phyloP scores from a whole-genome alignment of 495 filamentous ascomycete genomes.

The Hyaloscypha bicolor region DNA sequence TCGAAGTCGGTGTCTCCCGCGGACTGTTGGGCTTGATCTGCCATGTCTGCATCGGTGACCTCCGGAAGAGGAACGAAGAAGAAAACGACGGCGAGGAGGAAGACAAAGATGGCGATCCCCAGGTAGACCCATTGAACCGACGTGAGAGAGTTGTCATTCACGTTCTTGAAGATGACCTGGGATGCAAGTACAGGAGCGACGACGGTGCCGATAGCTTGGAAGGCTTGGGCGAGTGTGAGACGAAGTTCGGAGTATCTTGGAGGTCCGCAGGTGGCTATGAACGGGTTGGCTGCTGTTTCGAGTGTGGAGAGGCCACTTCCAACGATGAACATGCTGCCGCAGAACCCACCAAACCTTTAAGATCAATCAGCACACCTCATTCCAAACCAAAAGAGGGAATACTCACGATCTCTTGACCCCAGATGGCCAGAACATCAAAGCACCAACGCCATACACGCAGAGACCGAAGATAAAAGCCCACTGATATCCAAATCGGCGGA shows the following conservation, averaged over 20 bases:
- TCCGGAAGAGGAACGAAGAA: constrained; percentile 67
- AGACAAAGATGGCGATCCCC: constrained; percentile 72
- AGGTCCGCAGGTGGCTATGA: constrained; percentile 60
- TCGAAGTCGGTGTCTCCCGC: constrained; percentile 38
- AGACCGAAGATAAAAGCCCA: constrained; percentile 63
- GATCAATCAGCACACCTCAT: neutral
- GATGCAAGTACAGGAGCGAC: constrained; percentile 68
- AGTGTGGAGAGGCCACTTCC: constrained; percentile 70
- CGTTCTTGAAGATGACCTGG: constrained; percentile 66
- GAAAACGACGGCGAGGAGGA: constrained; percentile 64
- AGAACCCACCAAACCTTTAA: constrained; percentile 65
- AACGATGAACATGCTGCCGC: constrained; percentile 69
- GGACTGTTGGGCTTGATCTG: constrained; percentile 48
- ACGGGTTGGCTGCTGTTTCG: constrained; percentile 72
- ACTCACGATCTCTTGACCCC: constrained; percentile 51
- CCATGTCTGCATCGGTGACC: constrained; percentile 76
- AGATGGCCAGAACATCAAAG: constrained; percentile 63
- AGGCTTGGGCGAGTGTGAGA: constrained; percentile 66
- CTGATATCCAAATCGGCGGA: constrained; percentile 64
- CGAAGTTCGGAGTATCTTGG: constrained; percentile 69
- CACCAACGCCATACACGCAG: constrained; percentile 57
- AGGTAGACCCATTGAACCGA: constrained; percentile 78
- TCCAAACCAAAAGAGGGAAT: constrained; percentile 1
- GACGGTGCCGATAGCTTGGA: constrained; percentile 67
- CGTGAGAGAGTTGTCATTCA: constrained; percentile 51